phyloP scores from a whole-genome alignment of 176 grass and related monocot genomes.

The Oryza meridionalis region DNA sequence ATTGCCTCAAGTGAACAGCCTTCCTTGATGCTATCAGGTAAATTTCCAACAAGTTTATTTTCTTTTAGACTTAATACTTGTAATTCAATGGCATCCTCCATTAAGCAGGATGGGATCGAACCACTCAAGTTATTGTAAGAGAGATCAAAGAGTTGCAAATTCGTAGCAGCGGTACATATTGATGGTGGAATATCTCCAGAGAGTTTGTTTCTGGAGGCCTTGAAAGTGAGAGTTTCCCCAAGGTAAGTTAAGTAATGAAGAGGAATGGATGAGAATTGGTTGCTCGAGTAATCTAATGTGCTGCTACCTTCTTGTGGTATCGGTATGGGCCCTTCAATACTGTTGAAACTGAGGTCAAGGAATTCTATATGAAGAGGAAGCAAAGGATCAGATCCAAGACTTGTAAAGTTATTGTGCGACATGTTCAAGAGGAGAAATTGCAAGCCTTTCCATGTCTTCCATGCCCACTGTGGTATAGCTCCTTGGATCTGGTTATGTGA shows the following conservation, averaged over 20 bases:
- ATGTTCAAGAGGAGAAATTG: conserved; percentile 20
- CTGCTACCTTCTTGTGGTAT: not conserved
- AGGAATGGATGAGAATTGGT: conserved; percentile 35
- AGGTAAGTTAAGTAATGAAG: conserved; percentile 27
- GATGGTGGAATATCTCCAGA: conserved; percentile 39
- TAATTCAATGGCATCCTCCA: not conserved
- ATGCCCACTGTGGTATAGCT: conserved; percentile 54
- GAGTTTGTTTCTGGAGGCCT: conserved; percentile 4
- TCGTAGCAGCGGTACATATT: not conserved
- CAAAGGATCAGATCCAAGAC: conserved; percentile 10
- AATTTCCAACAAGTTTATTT: too few species aligned
- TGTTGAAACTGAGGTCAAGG: conserved; percentile 34
- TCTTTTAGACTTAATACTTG: too few species aligned
- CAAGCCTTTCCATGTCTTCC: conserved; percentile 23
- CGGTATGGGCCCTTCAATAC: conserved; percentile 38
- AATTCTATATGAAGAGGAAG: not conserved
- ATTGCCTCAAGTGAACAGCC: too few species aligned
- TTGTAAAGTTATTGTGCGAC: conserved; percentile 57
- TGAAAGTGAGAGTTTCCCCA: not conserved
- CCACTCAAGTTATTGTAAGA: not conserved
- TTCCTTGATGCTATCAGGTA: too few species aligned
- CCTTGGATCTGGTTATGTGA: conserved; percentile 60
- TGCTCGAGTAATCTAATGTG: conserved; percentile 43
- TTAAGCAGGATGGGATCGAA: conserved; percentile 38
- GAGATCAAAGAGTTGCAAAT: conserved; percentile 27